Evolutionary conservation across 345 rosid genomes (phyloP), one percentile per base, ranked within the genome.

Genomic region (Isatis tinctoria): DNA sequence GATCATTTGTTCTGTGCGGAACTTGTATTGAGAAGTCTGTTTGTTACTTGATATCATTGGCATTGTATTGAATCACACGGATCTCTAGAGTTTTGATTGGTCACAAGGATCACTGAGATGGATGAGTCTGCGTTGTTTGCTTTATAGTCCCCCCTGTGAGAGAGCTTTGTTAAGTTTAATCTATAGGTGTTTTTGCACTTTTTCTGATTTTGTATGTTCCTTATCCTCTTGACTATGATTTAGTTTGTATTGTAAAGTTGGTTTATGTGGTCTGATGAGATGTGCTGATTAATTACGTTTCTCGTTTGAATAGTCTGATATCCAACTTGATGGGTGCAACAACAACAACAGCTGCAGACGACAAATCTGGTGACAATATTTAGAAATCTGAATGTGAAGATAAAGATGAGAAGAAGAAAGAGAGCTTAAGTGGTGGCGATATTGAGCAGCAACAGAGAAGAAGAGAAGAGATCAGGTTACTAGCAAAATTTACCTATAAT

Each of bases 391-490:
- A n/a, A n/a, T n/a, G n/a, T n/a, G n/a, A n/a, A n/a, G n/a, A n/a
- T n/a, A n/a, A n/a, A n/a, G n/a, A n/a, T n/a, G n/a, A n/a, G n/a
- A n/a, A n/a, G n/a, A n/a, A n/a, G n/a, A n/a, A n/a, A n/a, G n/a
- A n/a, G n/a, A n/a, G n/a, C n/a, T n/a, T n/a, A n/a, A n/a, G n/a
- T n/a, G n/a, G n/a, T n/a, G 39, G 88, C 2, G 96, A 86, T 51
- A 40, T 82, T 41, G 97, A 95, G 69, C 97, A 88, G 44, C 93
- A 68, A 68, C 74, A 92, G 60, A 82, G 96, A 51, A 61, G 76
- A 76, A 77, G 60, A 35, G 97, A 95, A 62, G 97, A 88, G 35
- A 84, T 90, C 57, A 94, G 98, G 98, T 90, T 9, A 47, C 17
- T 74, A 11, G 43, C 47, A 72, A 61, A 52, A 0, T 24, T 9